A percentile compares a stretch with the other conserved stretches of the same genome.
Evolutionary conservation across 2,329 filamentous ascomycete species (phyloP).

Genomic region (Penicillium sp.): DNA sequence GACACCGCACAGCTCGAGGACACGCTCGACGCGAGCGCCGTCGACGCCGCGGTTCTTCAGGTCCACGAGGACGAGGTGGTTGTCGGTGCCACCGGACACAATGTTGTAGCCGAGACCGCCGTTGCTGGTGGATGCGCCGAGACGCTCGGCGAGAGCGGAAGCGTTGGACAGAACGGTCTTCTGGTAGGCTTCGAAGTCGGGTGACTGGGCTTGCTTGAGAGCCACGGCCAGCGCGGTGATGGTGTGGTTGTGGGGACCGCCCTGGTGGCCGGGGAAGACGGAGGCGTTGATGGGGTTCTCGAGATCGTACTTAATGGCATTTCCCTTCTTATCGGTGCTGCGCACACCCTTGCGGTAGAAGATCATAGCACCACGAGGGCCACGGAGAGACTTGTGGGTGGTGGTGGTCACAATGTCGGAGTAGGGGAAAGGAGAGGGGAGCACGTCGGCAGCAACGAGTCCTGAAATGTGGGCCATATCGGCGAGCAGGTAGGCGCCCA

Average conservation of each 20-base stretch:
- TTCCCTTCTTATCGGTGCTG: slow-evolving; percentile 87
- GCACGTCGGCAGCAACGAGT: slow-evolving; percentile 87
- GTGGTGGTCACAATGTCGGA: slow-evolving; percentile 98
- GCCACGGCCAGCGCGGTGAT: slow-evolving; percentile 96
- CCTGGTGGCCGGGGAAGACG: slow-evolving; percentile 98
- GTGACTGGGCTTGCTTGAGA: slow-evolving; percentile 85
- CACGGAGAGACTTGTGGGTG: slow-evolving; percentile 98
- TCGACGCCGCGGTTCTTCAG: slow-evolving; percentile 85
- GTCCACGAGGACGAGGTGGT: slow-evolving; percentile 95
- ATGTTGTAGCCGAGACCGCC: slow-evolving; percentile 85
- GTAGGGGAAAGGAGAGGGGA: slow-evolving; percentile 87
- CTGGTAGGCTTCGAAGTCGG: slow-evolving; percentile 94
- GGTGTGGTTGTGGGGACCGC: slow-evolving; percentile 98
- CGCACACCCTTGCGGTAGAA: slow-evolving; percentile 98
- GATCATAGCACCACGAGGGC: slow-evolving; percentile 98
- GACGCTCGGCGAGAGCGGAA: slow-evolving; percentile 76
- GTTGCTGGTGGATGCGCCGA: slow-evolving; percentile 69
- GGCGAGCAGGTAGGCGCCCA: slow-evolving; percentile 91
- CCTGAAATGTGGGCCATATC: slow-evolving; percentile 99
- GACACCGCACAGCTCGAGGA: slow-evolving; percentile 89
- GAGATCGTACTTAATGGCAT: slow-evolving; percentile 87
- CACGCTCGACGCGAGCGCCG: slow-evolving; percentile 86
- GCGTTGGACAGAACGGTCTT: slow-evolving; percentile 90
- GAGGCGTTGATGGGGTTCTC: slow-evolving; percentile 98
- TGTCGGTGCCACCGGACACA: slow-evolving; percentile 93